These are phyloP conservation scores for Exophiala bonariae DNA, from an alignment of 2,329 filamentous ascomycete genomes.

Conservation along the genomic window DNA sequence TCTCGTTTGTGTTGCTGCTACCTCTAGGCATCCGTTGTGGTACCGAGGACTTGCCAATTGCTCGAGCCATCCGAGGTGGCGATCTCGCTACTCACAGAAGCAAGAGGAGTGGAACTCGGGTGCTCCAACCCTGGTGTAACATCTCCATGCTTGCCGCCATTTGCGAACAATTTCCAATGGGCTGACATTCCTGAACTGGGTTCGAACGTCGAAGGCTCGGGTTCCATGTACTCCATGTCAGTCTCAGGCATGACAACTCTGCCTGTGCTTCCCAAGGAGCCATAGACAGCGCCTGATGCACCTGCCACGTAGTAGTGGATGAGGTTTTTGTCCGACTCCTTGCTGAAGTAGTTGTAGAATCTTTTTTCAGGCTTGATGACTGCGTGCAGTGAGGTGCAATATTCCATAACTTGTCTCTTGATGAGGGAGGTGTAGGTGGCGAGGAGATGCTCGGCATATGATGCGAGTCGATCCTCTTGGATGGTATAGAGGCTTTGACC, in stretches of 20 bases:
- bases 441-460: conserved; percentile 19
- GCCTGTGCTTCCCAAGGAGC: conserved; percentile 8
- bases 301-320: conserved; percentile 25
- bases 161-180: conserved; percentile 7
- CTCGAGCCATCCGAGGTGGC: conserved; percentile 1
- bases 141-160: not conserved
- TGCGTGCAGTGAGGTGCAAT: conserved; percentile 20
- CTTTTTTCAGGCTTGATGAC: conserved; percentile 23
- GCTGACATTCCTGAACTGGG: conserved; percentile 9
- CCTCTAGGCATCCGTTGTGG: conserved; percentile 4
- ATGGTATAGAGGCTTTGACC: conserved; percentile 18
- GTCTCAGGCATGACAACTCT: conserved; percentile 8
- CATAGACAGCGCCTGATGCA: conserved; percentile 4
- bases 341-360: conserved; percentile 24
- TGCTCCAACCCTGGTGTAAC: not conserved
- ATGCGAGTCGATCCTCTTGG: conserved; percentile 22
- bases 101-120: not conserved
- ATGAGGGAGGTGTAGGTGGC: conserved; percentile 19
- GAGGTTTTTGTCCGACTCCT: conserved; percentile 25
- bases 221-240: conserved; percentile 9
- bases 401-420: conserved; percentile 22
- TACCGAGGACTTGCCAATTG: conserved; percentile 11
- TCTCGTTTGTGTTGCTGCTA: no score
- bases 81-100: not conserved
- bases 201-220: conserved; percentile 14